Percentiles rank a stretch among this genome's conserved stretches.
Conservation (phyloP, 2,329 filamentous ascomycete genomes). For the Chaetomium globosum region DNA sequence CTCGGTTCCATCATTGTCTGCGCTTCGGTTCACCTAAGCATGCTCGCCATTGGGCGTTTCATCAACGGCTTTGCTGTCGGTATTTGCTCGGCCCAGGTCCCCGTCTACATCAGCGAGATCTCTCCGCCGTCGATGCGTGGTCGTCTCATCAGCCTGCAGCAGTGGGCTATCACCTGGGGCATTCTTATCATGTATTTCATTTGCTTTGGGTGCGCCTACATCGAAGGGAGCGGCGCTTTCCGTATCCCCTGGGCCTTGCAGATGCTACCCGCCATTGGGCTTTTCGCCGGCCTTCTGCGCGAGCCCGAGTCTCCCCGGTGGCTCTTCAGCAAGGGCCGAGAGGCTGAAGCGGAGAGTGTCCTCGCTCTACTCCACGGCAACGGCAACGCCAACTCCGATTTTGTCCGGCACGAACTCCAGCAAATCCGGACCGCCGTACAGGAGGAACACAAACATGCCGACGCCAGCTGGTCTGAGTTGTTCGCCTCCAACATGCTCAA, state of each 20-base stretch:
- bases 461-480: constrained; percentile 72
- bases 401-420: constrained; percentile 67
- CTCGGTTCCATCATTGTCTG: constrained; percentile 52
- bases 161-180: constrained; percentile 52
- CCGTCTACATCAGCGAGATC: constrained; percentile 70
- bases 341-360: constrained; percentile 51
- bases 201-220: constrained; percentile 51
- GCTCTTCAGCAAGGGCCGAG: constrained; percentile 53
- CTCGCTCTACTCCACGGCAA: constrained; percentile 63
- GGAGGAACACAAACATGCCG: constrained; percentile 69
- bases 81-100: constrained; percentile 72
- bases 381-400: constrained; percentile 64
- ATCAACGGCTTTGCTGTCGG: constrained; percentile 73
- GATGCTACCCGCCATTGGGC: constrained; percentile 48
- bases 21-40: constrained; percentile 52
- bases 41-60: constrained; percentile 68
- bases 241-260: constrained; percentile 54
- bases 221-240: constrained; percentile 52
- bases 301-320: constrained; percentile 56
- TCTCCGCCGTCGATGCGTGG: constrained; percentile 53
- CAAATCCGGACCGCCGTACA: constrained; percentile 75
- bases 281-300: constrained; percentile 48
- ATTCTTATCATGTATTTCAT: constrained; percentile 54
- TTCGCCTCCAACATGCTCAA: constrained; percentile 75
- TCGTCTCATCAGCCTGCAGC: constrained; percentile 50